phyloP scores from a whole-genome alignment of 768 basidiomycete species.

The Lyophyllum semitale region DNA sequence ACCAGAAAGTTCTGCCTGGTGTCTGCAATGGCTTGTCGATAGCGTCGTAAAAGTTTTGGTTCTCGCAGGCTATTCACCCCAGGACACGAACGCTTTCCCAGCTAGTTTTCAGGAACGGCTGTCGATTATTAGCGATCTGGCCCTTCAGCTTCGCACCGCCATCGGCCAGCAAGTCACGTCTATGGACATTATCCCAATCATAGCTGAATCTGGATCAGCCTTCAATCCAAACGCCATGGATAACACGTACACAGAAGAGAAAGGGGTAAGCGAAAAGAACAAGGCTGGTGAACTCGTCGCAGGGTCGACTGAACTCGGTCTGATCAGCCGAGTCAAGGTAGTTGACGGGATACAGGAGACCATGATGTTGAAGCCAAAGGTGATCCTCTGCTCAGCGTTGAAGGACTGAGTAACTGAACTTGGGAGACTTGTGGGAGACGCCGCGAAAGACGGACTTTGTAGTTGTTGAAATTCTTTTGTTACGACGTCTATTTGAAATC shows the following conservation, averaged over 20 bases:
- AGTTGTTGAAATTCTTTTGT: not conserved
- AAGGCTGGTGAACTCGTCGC: slow-evolving; percentile 10
- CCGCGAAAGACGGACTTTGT: no score
- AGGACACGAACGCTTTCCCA: not conserved
- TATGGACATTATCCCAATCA: slow-evolving; percentile 7
- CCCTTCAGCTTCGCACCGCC: slow-evolving; percentile 12
- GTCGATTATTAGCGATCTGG: slow-evolving; percentile 5
- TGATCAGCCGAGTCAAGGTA: slow-evolving; percentile 3
- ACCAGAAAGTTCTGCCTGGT: no score
- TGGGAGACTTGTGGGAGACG: no score
- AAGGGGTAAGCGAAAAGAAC: not conserved
- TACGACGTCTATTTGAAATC: not conserved
- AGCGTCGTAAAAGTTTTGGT: no score
- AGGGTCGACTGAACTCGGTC: slow-evolving; percentile 21
- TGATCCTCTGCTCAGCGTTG: slow-evolving; percentile 17
- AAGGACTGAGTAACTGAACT: not conserved
- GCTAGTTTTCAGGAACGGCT: slow-evolving; percentile 7
- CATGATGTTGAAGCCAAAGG: slow-evolving; percentile 22
- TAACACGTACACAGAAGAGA: slow-evolving; percentile 15
- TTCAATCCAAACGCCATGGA: slow-evolving; percentile 15
- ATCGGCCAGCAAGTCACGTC: slow-evolving; percentile 14
- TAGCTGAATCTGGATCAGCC: not conserved
- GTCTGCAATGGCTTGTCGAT: no score
- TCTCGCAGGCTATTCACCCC: slow-evolving; percentile 5
- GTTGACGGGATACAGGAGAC: not conserved